Evolutionary conservation across 495 filamentous ascomycete species (phyloP), one percentile per base, ranked within the genome.

Genomic region (Staphylotrichum tortipilum): DNA sequence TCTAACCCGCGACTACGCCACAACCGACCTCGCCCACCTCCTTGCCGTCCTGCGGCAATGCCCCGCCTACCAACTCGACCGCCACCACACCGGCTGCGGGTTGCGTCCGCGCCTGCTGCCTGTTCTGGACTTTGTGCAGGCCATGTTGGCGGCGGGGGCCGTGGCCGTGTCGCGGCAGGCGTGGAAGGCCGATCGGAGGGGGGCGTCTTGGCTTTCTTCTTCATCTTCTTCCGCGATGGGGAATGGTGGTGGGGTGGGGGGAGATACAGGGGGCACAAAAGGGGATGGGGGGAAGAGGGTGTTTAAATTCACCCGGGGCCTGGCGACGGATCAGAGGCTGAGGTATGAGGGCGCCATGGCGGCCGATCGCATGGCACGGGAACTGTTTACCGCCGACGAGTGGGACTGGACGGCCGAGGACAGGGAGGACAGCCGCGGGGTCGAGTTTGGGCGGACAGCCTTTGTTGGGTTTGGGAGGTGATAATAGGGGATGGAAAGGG

Each of bases 41-140:
- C 44, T 75, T 29, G 46, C 64, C 2, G 53, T 63, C 0, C 56
- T 75, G 24, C 56, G 60, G 36, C 68, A 75, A 55, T 83, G 77
- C 46, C 82, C 89, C 0, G 72, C 75, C 41, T 95, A 94, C 60
- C 86, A 91, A 59, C 80, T 94, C 46, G 86, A 95, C 61, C 68
- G 71, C 10, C 73, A 85, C 60, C 89, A 95, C 60, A 72, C 72
- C 0, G 84, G 87, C 56, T 95, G 89, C 63, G 89, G 88, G 1
- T 69, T 89, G 11, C 69, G 85, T 8, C 81, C 77, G 11, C 73
- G 81, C 24, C 56, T 94, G 5, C 49, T 85, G 17, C 83, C 86
- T 3, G 68, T 85, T 1, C 67, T 95, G 1, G 82, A 87, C 21
- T 77, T 77, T 36, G 71, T 92, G 29, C 75, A 84, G 47, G 67